A percentile compares a stretch with the other conserved stretches of the same genome.
phyloP scores from a whole-genome alignment of 768 basidiomycete species.

The Stropharia rugosoannulata region DNA sequence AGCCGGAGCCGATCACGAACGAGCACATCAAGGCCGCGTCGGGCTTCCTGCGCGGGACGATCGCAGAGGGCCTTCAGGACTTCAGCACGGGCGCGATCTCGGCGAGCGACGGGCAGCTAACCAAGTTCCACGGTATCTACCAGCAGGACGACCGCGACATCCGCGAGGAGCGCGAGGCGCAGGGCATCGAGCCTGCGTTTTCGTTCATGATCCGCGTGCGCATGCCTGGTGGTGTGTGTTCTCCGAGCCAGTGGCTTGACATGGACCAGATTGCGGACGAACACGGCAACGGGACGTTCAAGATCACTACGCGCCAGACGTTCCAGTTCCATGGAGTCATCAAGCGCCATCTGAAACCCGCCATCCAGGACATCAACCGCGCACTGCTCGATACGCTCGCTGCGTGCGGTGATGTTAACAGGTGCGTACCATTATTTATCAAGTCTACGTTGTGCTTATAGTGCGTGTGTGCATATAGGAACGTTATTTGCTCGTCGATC shows the following conservation, averaged over 20 bases:
- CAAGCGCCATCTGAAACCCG: conserved; percentile 93
- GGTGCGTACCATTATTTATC: conserved; percentile 41
- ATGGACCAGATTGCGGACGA: conserved; percentile 98
- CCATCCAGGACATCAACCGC: conserved; percentile 95
- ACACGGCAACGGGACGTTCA: conserved; percentile 91
- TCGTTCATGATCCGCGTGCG: conserved; percentile 98
- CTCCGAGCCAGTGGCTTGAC: conserved; percentile 87
- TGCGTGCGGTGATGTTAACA: conserved; percentile 97
- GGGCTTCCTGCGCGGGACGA: conserved; percentile 91
- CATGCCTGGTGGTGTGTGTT: conserved; percentile 95
- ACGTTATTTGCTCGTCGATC: conserved; percentile 89
- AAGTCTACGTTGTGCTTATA: neutral
- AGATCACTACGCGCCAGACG: conserved; percentile 95
- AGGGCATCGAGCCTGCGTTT: conserved; percentile 94
- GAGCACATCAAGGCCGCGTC: conserved; percentile 99
- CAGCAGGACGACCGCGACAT: conserved; percentile 99
- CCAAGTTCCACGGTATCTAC: conserved; percentile 97
- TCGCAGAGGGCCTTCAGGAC: conserved; percentile 88
- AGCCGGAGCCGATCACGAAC: conserved; percentile 97
- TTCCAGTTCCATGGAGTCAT: conserved; percentile 99
- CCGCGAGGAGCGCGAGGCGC: conserved; percentile 89
- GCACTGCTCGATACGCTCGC: conserved; percentile 92
- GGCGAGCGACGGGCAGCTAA: conserved; percentile 88
- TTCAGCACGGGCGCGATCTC: conserved; percentile 88
- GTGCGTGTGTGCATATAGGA: conserved; percentile 56